phyloP scores from a whole-genome alignment of 441 rosid genomes.

The Gossypium laxum region DNA sequence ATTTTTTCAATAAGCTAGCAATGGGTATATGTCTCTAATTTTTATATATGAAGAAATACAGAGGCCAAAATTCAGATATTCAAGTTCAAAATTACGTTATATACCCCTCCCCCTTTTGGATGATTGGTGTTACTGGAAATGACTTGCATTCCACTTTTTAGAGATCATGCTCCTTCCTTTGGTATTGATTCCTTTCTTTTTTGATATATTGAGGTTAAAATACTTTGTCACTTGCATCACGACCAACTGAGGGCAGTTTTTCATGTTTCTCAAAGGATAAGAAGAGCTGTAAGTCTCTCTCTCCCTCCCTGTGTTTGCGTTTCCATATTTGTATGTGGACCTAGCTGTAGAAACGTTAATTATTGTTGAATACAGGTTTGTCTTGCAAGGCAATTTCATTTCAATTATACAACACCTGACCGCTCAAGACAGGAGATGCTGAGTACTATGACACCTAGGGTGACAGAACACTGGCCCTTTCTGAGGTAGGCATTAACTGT shows the following conservation, averaged over 20 bases:
- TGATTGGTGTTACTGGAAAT: not conserved
- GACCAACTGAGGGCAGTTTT: slow-evolving; percentile 81
- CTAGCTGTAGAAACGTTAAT: too few relatives aligned
- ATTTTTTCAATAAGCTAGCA: not conserved
- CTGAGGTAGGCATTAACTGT: slow-evolving; percentile 28
- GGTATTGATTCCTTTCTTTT: slow-evolving; percentile 19
- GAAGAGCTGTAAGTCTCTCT: slow-evolving; percentile 57
- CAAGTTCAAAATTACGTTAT: not conserved
- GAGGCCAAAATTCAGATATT: not conserved
- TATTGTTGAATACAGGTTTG: not conserved
- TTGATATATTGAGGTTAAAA: slow-evolving; percentile 50
- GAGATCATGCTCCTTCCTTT: not conserved
- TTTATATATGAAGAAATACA: not conserved
- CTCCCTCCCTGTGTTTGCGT: too few relatives aligned
- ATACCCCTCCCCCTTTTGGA: too few relatives aligned
- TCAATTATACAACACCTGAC: slow-evolving; percentile 86
- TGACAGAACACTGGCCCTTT: slow-evolving; percentile 80
- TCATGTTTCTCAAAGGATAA: slow-evolving; percentile 72
- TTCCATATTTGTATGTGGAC: too few relatives aligned
- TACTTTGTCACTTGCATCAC: slow-evolving; percentile 84
- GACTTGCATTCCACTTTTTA: not conserved
- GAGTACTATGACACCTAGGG: slow-evolving; percentile 56
- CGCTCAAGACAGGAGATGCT: slow-evolving; percentile 77
- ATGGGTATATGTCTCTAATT: not conserved
- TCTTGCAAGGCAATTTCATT: slow-evolving; percentile 61